Base-by-base conservation (phyloP, 352 stramenopile genomes). In the Saprolegnia parasitica region DNA sequence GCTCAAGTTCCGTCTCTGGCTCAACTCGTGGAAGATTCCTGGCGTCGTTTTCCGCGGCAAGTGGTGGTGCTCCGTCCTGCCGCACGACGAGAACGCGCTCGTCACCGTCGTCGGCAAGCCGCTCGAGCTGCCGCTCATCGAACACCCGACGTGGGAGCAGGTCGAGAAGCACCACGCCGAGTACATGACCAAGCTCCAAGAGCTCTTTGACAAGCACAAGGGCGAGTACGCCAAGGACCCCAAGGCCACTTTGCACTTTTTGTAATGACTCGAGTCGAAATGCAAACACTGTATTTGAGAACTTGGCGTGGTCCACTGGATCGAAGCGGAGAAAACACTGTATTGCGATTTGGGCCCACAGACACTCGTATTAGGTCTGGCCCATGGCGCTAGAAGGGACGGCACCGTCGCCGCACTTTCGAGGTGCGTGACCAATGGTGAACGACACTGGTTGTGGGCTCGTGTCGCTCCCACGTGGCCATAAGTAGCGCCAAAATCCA, bases 21-120 rank as follows among this genome's bases (percentile, higher is more conserved):
- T 97, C 29, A 97, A 97, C 75, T 64, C 71, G 57, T 84, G 81
- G 32, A 90, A 93, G 32, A 72, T 98, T n/a, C 91, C 91, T 1
- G 88, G 80, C 6, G 86, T 93, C 50, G 67, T 93, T 0, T 85
- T 91, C 49, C 88, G 84, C 56, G 91, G 91, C 35, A 76, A 76
- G 0, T 77, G 76, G 35, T 77, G 81, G 23, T 96, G 88, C 73
- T 93, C 92, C 35, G 83, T 92, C 52, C 77, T 98, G 76, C 95
- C 93, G 15, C 78, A 74, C 42, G 77, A 80, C 35, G 72, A 90
- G 49, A 77, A 90, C 0, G 78, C 90, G 56, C 65, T 98, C 46
- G 86, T 91, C 63, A 97, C 91, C 5, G 91, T 98, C 18, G 80
- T 97, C 24, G 89, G 92, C 16, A 91, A 89, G 60, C 83, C 91